Base-by-base conservation (phyloP, 1,139 yeast genomes). In the Suhomyces panamericanus region DNA sequence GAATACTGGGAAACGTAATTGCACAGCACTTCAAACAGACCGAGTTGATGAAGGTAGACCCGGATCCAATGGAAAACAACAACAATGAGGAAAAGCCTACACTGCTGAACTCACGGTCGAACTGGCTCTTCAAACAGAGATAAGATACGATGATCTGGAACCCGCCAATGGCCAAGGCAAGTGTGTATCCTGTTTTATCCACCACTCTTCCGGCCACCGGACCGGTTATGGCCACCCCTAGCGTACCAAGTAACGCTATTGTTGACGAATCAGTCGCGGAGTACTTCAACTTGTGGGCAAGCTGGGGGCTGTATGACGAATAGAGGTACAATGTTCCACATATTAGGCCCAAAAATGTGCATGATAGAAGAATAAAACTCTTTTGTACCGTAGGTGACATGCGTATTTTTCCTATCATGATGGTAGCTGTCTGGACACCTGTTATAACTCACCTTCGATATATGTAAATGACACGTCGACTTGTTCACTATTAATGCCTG, bases 231-330 rank as follows among this genome's bases (percentile, higher is more conserved):
- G 85, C 81, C 46, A 79, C 75, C 1, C 87, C 85, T 32, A 82
- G 60, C 30, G 81, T 78, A 4, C 87, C 88, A 27, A 75, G 63
- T 54, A 81, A 69, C 3, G 86, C 87, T 4, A 83, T 76, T 22
- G 72, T 62, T 28, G 83, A 77, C 11, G 83, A 68, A 46, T 79
- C 76, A 0, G 84, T 73, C 11, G 82, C 87, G 5, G 75, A 59
- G 49, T 83, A 73, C 15, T 66, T 63, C 39, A 83, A 69, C 41
- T 69, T 70, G 22, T 66, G 64, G 3, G 87, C 85, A 50, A 81
- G 66, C 56, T 82, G 87, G 4, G 88, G 87, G 38, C 85, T 81
- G 56, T 80, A 82, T 6, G 85, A 80, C 3, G 82, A 77, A 57
- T 77, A 81, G 28, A 80, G 60, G 56, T 81, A 81, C 59, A 81